phyloP scores from a whole-genome alignment of 1,284 basidiomycete genomes.

The Albatrellus sp. region DNA sequence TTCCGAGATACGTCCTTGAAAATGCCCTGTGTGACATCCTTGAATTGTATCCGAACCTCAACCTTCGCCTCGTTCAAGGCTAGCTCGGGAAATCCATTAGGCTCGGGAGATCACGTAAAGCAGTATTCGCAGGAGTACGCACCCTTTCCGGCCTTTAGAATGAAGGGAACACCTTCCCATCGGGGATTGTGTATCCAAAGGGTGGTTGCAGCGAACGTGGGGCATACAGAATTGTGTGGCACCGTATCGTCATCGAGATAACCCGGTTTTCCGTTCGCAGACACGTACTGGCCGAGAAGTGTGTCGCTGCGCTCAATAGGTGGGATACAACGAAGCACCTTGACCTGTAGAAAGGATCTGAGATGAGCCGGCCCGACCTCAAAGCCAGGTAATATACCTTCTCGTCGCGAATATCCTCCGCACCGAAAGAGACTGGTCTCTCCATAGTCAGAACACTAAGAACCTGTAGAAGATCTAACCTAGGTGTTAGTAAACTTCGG shows the following conservation, averaged over 20 bases:
- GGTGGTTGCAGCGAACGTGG: conserved; percentile 83
- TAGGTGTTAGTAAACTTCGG: conserved; percentile 6
- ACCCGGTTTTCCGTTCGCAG: conserved; percentile 85
- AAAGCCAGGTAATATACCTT: conserved; percentile 43
- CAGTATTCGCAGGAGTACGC: conserved; percentile 11
- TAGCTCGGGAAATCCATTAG: conserved; percentile 17
- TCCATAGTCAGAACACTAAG: conserved; percentile 92
- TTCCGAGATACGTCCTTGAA: conserved; percentile 92
- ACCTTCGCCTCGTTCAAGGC: conserved; percentile 95
- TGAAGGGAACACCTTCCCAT: conserved; percentile 97
- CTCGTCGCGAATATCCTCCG: conserved; percentile 95
- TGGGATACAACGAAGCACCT: conserved; percentile 84
- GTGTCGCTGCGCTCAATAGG: conserved; percentile 69
- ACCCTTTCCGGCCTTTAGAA: conserved; percentile 96
- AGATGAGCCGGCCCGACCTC: conserved; percentile 4
- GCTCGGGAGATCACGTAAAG: not conserved
- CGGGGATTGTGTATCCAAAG: conserved; percentile 88
- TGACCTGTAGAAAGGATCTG: conserved; percentile 57
- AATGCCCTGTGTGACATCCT: conserved; percentile 90
- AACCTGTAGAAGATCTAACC: conserved; percentile 81
- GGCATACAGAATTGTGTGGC: conserved; percentile 82
- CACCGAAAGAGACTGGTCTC: conserved; percentile 90
- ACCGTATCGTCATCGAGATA: conserved; percentile 94
- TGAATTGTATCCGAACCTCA: conserved; percentile 93
- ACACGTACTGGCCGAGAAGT: conserved; percentile 87